Percentiles rank a stretch among this genome's conserved stretches.
These are phyloP conservation scores for Venturia oleaginea DNA, from an alignment of 2,329 filamentous ascomycete species.

Conservation along the genomic window DNA sequence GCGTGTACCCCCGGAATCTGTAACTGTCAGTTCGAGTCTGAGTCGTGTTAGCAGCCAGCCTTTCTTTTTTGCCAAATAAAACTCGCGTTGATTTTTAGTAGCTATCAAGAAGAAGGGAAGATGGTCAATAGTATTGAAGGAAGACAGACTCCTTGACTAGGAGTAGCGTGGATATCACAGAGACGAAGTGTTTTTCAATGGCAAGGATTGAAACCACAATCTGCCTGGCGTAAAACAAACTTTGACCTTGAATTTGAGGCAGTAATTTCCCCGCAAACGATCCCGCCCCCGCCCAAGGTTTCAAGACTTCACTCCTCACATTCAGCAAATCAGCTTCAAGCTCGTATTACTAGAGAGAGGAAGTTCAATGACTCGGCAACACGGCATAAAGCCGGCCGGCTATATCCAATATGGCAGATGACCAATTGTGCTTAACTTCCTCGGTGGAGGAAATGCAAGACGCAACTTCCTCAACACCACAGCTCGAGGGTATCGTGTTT, in stretches of 20 bases:
- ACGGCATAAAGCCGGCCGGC: not conserved
- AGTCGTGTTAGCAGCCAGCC: no score
- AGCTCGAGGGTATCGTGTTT: not conserved
- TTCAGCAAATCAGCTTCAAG: constrained; percentile 3
- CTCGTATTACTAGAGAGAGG: not conserved
- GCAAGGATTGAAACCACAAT: no score
- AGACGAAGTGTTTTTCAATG: no score
- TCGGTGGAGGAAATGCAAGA: not conserved
- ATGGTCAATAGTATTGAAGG: no score
- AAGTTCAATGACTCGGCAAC: constrained; percentile 5
- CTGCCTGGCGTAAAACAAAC: no score
- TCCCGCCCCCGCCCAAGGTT: not conserved
- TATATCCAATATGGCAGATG: constrained; percentile 2
- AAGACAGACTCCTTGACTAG: no score
- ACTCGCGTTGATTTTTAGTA: no score
- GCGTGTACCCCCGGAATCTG: no score
- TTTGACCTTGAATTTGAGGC: not conserved
- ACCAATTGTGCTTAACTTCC: not conserved
- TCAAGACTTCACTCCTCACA: not conserved
- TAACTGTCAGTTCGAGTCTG: no score
- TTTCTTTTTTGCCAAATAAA: no score
- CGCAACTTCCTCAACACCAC: not conserved
- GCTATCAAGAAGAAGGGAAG: no score
- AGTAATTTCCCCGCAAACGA: not conserved
- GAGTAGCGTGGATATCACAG: no score